Percentiles rank a stretch among this genome's conserved stretches.
Conservation (phyloP, 176 grass and related monocot species). For the Stipa capillata region DNA sequence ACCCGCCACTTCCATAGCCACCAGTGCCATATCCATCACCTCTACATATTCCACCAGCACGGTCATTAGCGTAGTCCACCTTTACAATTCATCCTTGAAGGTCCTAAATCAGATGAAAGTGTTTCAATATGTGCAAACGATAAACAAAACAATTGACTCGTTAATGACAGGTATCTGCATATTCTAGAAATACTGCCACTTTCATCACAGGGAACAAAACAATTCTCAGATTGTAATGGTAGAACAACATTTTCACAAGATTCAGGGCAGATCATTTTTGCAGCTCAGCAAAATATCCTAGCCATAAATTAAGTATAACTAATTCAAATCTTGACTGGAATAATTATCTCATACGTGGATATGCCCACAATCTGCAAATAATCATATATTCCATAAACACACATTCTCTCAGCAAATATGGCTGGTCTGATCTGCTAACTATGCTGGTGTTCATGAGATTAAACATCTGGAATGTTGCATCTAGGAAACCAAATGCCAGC, state of each 20-base stretch:
- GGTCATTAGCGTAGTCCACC: slow-evolving; percentile 64
- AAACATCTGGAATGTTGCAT: not conserved
- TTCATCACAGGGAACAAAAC: not conserved
- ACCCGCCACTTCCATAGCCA: slow-evolving; percentile 19
- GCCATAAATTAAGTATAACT: not conserved
- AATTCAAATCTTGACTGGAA: not conserved
- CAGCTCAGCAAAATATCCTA: not conserved
- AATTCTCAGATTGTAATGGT: not conserved
- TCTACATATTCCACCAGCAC: slow-evolving; percentile 30
- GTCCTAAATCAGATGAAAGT: slow-evolving; percentile 43
- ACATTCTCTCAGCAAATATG: not conserved
- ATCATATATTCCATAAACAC: not conserved
- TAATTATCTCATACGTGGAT: not conserved
- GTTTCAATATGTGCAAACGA: not conserved
- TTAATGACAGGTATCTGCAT: not conserved
- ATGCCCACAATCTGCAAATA: not conserved
- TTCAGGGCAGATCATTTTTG: not conserved
- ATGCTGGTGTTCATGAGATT: not conserved
- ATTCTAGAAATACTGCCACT: not conserved
- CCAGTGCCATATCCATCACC: slow-evolving; percentile 7
- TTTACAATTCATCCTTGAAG: slow-evolving; percentile 72
- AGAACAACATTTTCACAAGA: not conserved
- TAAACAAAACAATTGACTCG: not conserved
- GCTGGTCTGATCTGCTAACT: not conserved
- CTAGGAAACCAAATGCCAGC: not conserved